These are phyloP conservation scores for Bruguiera gymnorhiza DNA, from an alignment of 345 rosid species.

Conservation along the genomic window DNA sequence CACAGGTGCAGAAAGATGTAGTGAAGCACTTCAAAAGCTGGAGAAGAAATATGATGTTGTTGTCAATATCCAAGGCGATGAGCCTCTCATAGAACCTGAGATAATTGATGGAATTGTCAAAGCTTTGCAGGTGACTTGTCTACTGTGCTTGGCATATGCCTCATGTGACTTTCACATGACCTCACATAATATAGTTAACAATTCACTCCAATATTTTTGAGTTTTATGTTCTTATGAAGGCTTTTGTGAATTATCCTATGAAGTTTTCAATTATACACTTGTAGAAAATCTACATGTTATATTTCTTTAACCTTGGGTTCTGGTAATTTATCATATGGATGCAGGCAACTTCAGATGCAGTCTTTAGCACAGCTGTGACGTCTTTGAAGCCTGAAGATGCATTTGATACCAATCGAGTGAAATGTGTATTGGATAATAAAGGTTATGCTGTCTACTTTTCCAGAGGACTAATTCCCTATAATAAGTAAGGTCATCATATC, in stretches of 20 bases:
- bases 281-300: not conserved
- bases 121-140: constrained; percentile 69
- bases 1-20: constrained; percentile 81
- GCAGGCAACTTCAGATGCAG: constrained; percentile 91
- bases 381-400: constrained; percentile 87
- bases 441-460: constrained; percentile 93
- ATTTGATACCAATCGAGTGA: constrained; percentile 85
- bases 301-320: not conserved
- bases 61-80: constrained; percentile 95
- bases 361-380: constrained; percentile 94
- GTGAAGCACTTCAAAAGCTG: constrained; percentile 82
- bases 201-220: not conserved
- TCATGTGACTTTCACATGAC: not conserved
- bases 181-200: not conserved
- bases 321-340: constrained; percentile 3
- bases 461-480: constrained; percentile 84
- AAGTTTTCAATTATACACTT: not conserved
- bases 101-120: constrained; percentile 89
- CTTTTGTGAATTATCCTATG: not conserved
- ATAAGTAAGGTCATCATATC: constrained; percentile 56
- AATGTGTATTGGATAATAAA: constrained; percentile 73
- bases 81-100: constrained; percentile 94
- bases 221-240: not conserved
- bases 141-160: not conserved
- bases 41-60: constrained; percentile 84